phyloP scores from a whole-genome alignment of 106 monocot species.

The Triglochin maritima region DNA sequence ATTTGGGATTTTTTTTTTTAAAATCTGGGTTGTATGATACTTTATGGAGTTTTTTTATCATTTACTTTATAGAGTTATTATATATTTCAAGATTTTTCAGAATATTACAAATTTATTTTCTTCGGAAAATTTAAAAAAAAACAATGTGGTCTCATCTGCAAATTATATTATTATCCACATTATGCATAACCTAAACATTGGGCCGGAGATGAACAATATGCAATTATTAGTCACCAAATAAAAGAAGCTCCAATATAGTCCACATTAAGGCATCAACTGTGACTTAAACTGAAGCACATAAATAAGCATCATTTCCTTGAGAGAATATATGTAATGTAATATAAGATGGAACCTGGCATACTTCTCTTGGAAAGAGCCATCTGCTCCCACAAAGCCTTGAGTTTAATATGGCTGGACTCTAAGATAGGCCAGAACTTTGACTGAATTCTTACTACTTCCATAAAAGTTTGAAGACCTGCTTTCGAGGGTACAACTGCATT shows the following conservation, averaged over 20 bases:
- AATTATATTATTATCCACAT: too few relatives aligned
- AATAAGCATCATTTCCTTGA: background rate
- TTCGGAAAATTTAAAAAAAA: too few relatives aligned
- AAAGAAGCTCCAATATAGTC: background rate
- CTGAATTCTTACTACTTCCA: constrained; percentile 69
- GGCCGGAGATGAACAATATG: too few relatives aligned
- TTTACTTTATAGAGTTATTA: too few relatives aligned
- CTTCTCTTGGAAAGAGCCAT: constrained; percentile 21
- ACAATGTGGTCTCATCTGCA: too few relatives aligned
- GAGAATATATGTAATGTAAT: background rate
- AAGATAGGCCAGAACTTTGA: constrained; percentile 73
- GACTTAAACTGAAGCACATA: too few relatives aligned
- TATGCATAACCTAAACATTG: too few relatives aligned
- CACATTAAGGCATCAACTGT: background rate
- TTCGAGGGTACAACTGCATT: constrained; percentile 34
- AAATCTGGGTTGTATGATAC: too few relatives aligned
- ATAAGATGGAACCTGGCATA: constrained; percentile 21
- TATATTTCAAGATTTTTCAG: too few relatives aligned
- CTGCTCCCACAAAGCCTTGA: constrained; percentile 32
- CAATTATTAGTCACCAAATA: background rate
- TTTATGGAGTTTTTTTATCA: too few relatives aligned
- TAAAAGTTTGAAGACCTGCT: constrained; percentile 39
- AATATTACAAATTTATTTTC: too few relatives aligned
- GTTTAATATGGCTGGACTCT: constrained; percentile 13
- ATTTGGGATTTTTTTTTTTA: too few relatives aligned